Percentiles rank a stretch among this genome's conserved stretches.
Conservation (phyloP, 345 rosid genomes). For the Pseudoturritis turrita region DNA sequence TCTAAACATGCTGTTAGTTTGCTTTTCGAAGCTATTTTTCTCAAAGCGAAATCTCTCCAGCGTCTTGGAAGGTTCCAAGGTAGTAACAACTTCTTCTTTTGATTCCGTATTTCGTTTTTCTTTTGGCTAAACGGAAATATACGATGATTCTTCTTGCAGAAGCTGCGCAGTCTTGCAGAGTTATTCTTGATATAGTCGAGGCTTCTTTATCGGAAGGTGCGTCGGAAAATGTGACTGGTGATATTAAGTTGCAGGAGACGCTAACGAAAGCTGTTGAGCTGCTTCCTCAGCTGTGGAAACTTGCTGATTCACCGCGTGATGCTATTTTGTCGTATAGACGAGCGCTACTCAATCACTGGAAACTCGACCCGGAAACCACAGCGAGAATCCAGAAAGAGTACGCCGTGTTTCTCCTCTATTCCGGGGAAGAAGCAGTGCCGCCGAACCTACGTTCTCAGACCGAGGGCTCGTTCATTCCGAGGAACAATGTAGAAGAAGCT, state of each 20-base stretch:
- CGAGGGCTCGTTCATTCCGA: conserved; percentile 63
- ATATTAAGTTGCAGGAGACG: conserved; percentile 74
- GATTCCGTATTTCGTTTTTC: not conserved
- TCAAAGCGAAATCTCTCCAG: conserved; percentile 78
- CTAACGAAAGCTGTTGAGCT: conserved; percentile 66
- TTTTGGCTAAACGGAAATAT: not conserved
- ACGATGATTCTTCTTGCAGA: conserved; percentile 45
- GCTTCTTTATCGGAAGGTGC: conserved; percentile 71
- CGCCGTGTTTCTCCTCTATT: conserved; percentile 69
- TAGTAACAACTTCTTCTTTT: not conserved
- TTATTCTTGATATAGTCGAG: conserved; percentile 75
- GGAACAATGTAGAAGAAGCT: conserved; percentile 78
- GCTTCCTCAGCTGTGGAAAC: conserved; percentile 86
- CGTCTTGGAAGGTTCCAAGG: conserved; percentile 68
- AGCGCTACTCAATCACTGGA: conserved; percentile 72
- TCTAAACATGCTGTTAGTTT: conserved; percentile 71
- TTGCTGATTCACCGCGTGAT: conserved; percentile 54
- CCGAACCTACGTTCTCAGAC: conserved; percentile 66
- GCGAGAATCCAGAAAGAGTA: conserved; percentile 75
- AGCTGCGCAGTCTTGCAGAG: conserved; percentile 84
- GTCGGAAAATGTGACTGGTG: conserved; percentile 62
- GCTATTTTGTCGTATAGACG: conserved; percentile 62
- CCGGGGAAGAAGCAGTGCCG: conserved; percentile 79
- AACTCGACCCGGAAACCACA: conserved; percentile 50
- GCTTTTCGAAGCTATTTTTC: conserved; percentile 73